A percentile compares a stretch with the other conserved stretches of the same genome.
phyloP scores from a whole-genome alignment of 140 eudicot species.

The Stevia rebaudiana region DNA sequence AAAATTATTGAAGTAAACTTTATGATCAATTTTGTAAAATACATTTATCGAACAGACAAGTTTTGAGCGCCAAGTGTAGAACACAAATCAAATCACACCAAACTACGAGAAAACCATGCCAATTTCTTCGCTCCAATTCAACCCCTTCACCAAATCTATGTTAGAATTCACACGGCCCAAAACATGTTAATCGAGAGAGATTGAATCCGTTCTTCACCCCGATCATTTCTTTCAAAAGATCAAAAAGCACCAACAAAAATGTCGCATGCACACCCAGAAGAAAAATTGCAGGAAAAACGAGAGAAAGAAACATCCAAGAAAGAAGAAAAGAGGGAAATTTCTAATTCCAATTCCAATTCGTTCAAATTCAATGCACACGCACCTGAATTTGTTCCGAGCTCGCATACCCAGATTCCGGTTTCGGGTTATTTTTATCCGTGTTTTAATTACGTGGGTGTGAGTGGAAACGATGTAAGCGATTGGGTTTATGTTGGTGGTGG shows the following conservation, averaged over 20 bases:
- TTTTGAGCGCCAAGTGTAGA: conserved; percentile 6
- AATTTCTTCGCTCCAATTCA: conserved; percentile 21
- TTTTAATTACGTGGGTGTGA: conserved; percentile 37
- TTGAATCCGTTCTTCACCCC: conserved; percentile 4
- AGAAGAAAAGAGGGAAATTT: conserved; percentile 10
- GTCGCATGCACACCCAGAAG: background rate
- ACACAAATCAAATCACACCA: conserved; percentile 14
- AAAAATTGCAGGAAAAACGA: conserved; percentile 15
- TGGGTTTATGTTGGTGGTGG: conserved; percentile 64
- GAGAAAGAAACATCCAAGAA: conserved; percentile 17
- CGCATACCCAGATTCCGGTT: conserved; percentile 53
- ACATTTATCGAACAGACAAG: no score
- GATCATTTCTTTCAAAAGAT: background rate
- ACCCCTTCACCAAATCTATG: conserved; percentile 18
- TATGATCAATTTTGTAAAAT: no score
- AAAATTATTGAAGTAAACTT: no score
- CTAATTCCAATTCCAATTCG: conserved; percentile 15
- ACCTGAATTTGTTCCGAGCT: conserved; percentile 85
- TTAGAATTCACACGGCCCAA: conserved; percentile 19
- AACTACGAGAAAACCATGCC: conserved; percentile 14
- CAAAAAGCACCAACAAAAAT: background rate
- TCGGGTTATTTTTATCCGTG: conserved; percentile 69
- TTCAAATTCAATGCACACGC: conserved; percentile 84
- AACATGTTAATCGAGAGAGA: background rate
- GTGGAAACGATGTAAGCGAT: conserved; percentile 31